phyloP scores from a whole-genome alignment of 805 yeast species.

The Dipodascus geniculatus region DNA sequence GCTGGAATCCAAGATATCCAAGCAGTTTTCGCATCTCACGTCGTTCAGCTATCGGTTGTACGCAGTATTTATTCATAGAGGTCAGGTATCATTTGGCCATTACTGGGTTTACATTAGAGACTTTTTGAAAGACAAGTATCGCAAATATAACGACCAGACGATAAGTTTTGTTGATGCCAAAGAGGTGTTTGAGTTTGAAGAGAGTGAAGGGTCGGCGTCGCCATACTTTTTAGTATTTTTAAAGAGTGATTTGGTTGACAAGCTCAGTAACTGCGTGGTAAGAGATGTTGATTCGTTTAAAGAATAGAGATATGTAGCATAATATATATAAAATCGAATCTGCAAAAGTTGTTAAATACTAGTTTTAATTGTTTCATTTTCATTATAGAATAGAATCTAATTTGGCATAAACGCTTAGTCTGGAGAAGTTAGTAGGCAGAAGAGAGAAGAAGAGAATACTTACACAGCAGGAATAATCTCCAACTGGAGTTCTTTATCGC shows the following conservation, averaged over 20 bases:
- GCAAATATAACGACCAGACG: constrained; percentile 91
- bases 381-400: constrained; percentile 75
- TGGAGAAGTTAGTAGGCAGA: not conserved
- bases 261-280: constrained; percentile 2
- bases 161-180: constrained; percentile 69
- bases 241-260: constrained; percentile 42
- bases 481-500: constrained; percentile 49
- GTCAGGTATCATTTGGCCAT: constrained; percentile 93
- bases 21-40: constrained; percentile 51
- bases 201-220: constrained; percentile 57
- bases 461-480: constrained; percentile 87
- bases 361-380: not conserved
- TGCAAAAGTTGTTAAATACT: not conserved
- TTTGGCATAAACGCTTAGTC: constrained; percentile 70
- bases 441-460: constrained; percentile 3
- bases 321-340: not conserved
- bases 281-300: not conserved
- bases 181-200: constrained; percentile 26
- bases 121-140: constrained; percentile 49
- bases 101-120: constrained; percentile 93
- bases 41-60: constrained; percentile 69
- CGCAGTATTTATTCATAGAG: constrained; percentile 90
- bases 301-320: not conserved
- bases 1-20: constrained; percentile 38
- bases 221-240: constrained; percentile 88